Conservation (phyloP, 129 eudicot species). For the Helianthus tuberosus region DNA sequence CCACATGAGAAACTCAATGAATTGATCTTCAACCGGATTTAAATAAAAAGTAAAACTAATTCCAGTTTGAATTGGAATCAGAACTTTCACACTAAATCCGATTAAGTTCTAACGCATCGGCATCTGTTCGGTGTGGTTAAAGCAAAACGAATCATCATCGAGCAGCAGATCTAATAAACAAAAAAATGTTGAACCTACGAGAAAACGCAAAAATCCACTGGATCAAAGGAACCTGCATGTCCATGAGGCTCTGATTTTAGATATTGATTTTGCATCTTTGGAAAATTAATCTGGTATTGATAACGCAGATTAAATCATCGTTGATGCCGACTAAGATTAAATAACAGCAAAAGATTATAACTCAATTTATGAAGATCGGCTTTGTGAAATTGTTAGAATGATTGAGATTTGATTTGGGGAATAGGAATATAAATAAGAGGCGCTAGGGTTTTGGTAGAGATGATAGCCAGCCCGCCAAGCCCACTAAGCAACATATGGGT, state of each 20-base stretch:
- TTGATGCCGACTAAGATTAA: constrained; percentile 27
- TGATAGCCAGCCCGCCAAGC: not conserved
- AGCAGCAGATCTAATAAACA: constrained; percentile 29
- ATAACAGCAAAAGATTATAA: no score
- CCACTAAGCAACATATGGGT: no score
- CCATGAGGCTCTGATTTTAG: constrained; percentile 48
- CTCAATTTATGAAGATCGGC: no score
- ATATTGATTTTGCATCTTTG: constrained; percentile 56
- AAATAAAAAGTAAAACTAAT: constrained; percentile 12
- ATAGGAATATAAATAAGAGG: not conserved
- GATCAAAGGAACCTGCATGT: constrained; percentile 55
- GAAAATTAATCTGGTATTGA: constrained; percentile 37
- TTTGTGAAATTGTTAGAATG: not conserved
- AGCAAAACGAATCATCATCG: constrained; percentile 89
- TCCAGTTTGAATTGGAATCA: constrained; percentile 33
- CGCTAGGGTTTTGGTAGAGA: not conserved
- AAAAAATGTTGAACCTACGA: constrained; percentile 68
- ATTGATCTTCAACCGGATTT: constrained; percentile 23
- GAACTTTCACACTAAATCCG: constrained; percentile 29
- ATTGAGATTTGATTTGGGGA: not conserved
- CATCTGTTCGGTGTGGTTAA: constrained; percentile 92
- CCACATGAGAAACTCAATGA: constrained; percentile 59
- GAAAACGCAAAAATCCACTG: constrained; percentile 75
- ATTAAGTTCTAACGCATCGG: constrained; percentile 8
- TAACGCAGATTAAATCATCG: constrained; percentile 38